Percentiles rank a stretch among this genome's conserved stretches.
phyloP scores from a whole-genome alignment of 345 rosid species.

The Dimocarpus longan region DNA sequence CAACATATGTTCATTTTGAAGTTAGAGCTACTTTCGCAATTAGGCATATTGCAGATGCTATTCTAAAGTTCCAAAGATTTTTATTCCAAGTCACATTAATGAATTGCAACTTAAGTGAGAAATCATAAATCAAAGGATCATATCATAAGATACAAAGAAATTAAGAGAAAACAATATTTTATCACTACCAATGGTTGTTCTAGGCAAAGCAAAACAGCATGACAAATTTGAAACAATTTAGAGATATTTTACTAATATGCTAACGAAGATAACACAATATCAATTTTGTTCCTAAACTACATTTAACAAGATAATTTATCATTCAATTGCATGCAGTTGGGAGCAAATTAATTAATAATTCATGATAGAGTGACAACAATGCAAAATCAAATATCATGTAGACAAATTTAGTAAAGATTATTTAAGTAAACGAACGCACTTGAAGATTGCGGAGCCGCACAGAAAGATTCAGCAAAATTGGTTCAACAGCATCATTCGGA shows the following conservation, averaged over 20 bases:
- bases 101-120: not conserved
- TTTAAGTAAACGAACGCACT: constrained; percentile 37
- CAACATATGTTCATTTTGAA: not conserved
- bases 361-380: not conserved
- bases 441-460: constrained; percentile 90
- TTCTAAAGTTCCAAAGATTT: no score
- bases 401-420: not conserved
- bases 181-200: not conserved
- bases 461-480: constrained; percentile 79
- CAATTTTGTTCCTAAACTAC: not conserved
- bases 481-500: constrained; percentile 82
- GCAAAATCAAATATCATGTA: not conserved
- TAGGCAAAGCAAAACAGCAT: not conserved
- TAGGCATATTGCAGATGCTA: not conserved
- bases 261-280: not conserved
- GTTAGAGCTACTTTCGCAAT: not conserved
- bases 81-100: not conserved
- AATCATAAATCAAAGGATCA: not conserved
- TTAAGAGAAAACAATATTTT: not conserved
- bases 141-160: not conserved
- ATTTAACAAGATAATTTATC: not conserved
- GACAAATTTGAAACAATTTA: not conserved
- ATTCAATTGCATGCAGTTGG: not conserved
- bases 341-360: not conserved
- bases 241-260: not conserved